Conservation (phyloP, 2,329 filamentous ascomycete genomes). For the Beauveria medogensis region DNA sequence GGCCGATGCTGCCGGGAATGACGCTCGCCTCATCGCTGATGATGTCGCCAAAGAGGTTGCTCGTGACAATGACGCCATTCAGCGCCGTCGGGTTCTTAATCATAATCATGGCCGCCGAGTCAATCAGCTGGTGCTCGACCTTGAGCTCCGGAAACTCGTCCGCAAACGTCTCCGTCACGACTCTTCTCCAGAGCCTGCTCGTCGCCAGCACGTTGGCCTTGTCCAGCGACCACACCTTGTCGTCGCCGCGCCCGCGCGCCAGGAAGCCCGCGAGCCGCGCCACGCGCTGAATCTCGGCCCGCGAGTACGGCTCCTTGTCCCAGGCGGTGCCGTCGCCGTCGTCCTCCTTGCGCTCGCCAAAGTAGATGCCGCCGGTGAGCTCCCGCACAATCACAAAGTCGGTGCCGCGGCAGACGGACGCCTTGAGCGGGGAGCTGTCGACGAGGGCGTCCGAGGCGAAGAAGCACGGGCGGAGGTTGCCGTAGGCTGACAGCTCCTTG, state of each 20-base stretch:
- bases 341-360: conserved; percentile 77
- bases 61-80: conserved; percentile 87
- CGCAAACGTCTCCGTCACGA: conserved; percentile 74
- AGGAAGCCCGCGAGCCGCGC: conserved; percentile 74
- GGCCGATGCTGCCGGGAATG: conserved; percentile 62
- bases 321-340: conserved; percentile 66
- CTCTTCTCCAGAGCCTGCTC: conserved; percentile 80
- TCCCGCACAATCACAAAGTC: conserved; percentile 92
- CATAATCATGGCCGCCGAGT: conserved; percentile 96
- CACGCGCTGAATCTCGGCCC: conserved; percentile 80
- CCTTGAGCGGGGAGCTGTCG: conserved; percentile 78
- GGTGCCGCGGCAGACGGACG: conserved; percentile 73
- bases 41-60: conserved; percentile 94
- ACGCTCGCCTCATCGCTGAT: conserved; percentile 83
- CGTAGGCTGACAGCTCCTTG: conserved; percentile 89
- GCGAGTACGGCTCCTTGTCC: conserved; percentile 83
- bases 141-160: conserved; percentile 84
- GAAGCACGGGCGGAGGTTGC: conserved; percentile 92
- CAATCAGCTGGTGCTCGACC: conserved; percentile 84
- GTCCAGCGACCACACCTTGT: conserved; percentile 73
- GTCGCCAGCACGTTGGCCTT: conserved; percentile 97
- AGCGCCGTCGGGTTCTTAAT: conserved; percentile 83
- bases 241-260: conserved; percentile 64
- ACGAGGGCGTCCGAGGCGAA: conserved; percentile 85
- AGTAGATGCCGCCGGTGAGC: conserved; percentile 89